Evolutionary conservation across 176 grass and related monocot species (phyloP).

Genomic region (Bothriochloa decipiens): DNA sequence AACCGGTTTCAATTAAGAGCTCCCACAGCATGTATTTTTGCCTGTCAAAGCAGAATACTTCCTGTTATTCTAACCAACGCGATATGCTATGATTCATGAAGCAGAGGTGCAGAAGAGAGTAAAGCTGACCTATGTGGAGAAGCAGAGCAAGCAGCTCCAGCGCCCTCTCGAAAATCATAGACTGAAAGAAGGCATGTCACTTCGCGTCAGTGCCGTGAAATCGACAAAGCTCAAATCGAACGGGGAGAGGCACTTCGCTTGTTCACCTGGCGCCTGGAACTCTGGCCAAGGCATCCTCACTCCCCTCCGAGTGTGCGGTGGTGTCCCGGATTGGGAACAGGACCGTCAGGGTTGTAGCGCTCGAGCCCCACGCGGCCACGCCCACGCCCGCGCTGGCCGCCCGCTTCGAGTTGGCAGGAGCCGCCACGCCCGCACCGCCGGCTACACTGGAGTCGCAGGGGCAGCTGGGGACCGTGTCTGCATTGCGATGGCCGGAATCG

Average conservation of each 20-base stretch:
- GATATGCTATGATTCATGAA: not conserved
- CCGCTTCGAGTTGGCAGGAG: no score
- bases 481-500: no score
- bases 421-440: no score
- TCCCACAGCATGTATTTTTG: not conserved
- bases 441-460: no score
- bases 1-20: not conserved
- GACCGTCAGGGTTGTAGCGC: no score
- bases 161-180: conserved; percentile 90
- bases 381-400: no score
- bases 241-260: no score
- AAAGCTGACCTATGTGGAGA: conserved; percentile 78
- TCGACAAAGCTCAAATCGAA: not conserved
- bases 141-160: conserved; percentile 82
- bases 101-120: not conserved
- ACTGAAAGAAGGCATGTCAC: conserved; percentile 30
- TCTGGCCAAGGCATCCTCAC: no score
- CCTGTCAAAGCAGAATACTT: not conserved
- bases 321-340: no score
- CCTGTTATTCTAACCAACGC: not conserved
- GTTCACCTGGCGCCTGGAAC: conserved; percentile 54
- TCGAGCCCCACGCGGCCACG: no score
- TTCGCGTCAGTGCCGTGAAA: not conserved
- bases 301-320: no score
- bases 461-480: no score